Evolutionary conservation across 164 flowering plant species (phyloP), one percentile per base, ranked within the genome.

Genomic region (Stephania yunnanensis): DNA sequence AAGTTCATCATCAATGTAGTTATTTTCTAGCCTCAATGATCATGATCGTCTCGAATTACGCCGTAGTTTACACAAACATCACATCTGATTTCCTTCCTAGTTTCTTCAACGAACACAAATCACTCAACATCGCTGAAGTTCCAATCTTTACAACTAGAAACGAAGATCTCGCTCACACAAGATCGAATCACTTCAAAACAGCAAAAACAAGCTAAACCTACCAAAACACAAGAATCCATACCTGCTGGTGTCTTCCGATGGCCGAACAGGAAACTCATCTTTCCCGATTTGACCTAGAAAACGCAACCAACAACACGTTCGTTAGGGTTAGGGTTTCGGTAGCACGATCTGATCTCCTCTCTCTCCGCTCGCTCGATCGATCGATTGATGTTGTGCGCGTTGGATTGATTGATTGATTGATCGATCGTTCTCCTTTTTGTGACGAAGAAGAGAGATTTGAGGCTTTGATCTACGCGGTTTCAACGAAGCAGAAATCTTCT

Each of bases 241-340:
- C 95, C 95, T 77, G 95, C 92, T 19, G 92, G 91, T 4, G 79
- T 82, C 74, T 84, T 84, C 68, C 67, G 75, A 64, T 77, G 80
- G 69, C 86, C 86, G 61, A 84, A 84, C n/a, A 84, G 80, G 81
- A 89, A 91, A 85, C 92, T 91, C 92, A 91, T 91, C 66, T 79
- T 50, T 20, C 25, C 29, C 20, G 66, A 36, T 36, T 4, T 36
- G 42, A 36, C 4, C 42, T 4, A 36, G 42, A 36, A 36, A 36
- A 2, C 42, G 42, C 42, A 36, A 15, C 66, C 25, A 61, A n/a
- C n/a, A 61, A 61, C 55, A 50, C 55, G 55, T 50, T 50, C 11
- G 53, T 50, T 50, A 50, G 53, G 53, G 53, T 13, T 15, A 63
- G 10, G 66, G 66, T 17, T 63, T 20, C 29, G 42, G 42, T 36